Evolutionary conservation across 352 stramenopile species (phyloP).

Genomic region (Phytophthora syringae): DNA sequence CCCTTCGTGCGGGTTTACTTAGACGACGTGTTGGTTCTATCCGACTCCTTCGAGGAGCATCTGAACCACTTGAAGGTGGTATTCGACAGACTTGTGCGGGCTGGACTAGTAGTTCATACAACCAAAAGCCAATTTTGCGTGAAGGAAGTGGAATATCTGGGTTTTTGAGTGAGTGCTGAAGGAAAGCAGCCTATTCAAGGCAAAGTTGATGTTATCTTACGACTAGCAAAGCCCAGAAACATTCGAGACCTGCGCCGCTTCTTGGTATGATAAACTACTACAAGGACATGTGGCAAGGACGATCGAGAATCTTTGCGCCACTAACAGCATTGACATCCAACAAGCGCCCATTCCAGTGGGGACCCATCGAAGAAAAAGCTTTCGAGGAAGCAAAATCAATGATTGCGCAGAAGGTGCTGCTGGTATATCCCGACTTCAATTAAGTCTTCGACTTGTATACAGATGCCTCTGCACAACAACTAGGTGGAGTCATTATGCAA

Average conservation of each 20-base stretch:
- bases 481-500: slow-evolving; percentile 6
- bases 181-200: slow-evolving; percentile 1
- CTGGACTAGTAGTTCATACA: too few relatives aligned
- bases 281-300: slow-evolving; percentile 5
- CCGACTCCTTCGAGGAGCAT: not conserved
- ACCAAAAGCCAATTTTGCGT: slow-evolving; percentile 15
- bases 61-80: not conserved
- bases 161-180: not conserved
- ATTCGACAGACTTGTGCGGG: not conserved
- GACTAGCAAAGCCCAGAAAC: not conserved
- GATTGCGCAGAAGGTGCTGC: not conserved
- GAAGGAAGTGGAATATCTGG: slow-evolving; percentile 4
- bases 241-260: not conserved
- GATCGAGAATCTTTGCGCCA: too few relatives aligned
- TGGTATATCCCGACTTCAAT: slow-evolving; percentile 1
- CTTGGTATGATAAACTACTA: slow-evolving; percentile 14
- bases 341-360: too few relatives aligned
- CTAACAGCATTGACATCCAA: too few relatives aligned
- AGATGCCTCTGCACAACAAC: not conserved
- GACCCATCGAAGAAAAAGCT: not conserved
- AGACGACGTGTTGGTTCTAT: not conserved
- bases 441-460: slow-evolving; percentile 1
- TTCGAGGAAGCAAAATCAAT: slow-evolving; percentile 3
- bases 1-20: slow-evolving; percentile 4
- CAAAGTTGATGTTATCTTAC: slow-evolving; percentile 5